These are phyloP conservation scores for Epichloe aotearoae DNA, from an alignment of 2,329 filamentous ascomycete genomes.

Conservation along the genomic window DNA sequence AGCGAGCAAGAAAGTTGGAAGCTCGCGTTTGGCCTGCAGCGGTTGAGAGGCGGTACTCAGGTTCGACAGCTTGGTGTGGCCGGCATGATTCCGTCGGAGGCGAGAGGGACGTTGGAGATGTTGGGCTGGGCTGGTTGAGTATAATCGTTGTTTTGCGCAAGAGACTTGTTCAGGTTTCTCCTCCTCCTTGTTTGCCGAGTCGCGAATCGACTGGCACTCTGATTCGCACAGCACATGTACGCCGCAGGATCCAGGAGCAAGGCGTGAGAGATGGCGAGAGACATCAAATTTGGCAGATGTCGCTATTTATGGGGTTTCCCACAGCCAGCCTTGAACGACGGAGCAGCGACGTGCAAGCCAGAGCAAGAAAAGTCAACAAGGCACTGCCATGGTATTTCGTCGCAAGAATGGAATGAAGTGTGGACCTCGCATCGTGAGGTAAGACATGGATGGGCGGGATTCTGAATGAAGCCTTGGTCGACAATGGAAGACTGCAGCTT, in stretches of 20 bases:
- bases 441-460: neutral
- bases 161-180: neutral
- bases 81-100: slow-evolving; percentile 40
- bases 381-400: neutral
- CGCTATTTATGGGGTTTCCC: neutral
- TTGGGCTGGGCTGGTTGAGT: slow-evolving; percentile 35
- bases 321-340: neutral
- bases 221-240: neutral
- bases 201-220: neutral
- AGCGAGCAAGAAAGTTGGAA: slow-evolving; percentile 56
- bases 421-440: neutral
- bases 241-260: neutral
- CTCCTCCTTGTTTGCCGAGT: neutral
- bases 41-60: slow-evolving; percentile 46
- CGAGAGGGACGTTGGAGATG: slow-evolving; percentile 41
- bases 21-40: slow-evolving; percentile 47
- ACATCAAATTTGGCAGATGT: neutral
- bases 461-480: too few species aligned
- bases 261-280: neutral
- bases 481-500: too few species aligned
- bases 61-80: slow-evolving; percentile 46
- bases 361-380: neutral
- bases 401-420: neutral
- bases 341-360: neutral
- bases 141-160: neutral